A percentile compares a stretch with the other conserved stretches of the same genome.
phyloP scores from a whole-genome alignment of 2,329 filamentous ascomycete genomes.

The Onygenales sp. region DNA sequence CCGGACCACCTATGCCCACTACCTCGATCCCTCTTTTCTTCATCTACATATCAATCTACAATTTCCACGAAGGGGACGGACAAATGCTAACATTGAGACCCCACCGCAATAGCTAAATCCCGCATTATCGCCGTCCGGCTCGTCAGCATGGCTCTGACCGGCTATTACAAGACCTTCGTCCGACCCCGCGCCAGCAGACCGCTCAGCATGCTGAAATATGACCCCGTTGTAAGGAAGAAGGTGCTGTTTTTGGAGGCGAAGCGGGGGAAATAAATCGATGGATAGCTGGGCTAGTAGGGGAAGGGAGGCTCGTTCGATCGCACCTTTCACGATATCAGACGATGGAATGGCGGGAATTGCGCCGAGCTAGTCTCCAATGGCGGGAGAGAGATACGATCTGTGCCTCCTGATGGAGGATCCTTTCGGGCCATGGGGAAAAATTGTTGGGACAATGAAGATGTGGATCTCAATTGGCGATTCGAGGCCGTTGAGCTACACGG shows the following conservation, averaged over 20 bases:
- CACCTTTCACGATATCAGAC: no score
- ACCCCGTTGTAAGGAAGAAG: constrained; percentile 91
- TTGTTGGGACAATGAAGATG: no score
- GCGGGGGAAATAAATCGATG: constrained; percentile 41
- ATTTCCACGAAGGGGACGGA: background rate
- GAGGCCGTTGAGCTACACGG: no score
- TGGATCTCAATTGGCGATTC: no score
- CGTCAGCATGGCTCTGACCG: constrained; percentile 96
- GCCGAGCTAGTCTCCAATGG: no score
- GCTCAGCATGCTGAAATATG: constrained; percentile 97
- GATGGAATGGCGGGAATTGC: no score
- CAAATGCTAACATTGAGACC: background rate
- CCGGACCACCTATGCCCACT: constrained; percentile 3
- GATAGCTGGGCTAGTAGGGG: background rate
- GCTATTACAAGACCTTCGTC: constrained; percentile 87
- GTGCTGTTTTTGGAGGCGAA: constrained; percentile 94
- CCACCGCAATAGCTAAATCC: constrained; percentile 44
- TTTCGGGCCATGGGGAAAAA: no score
- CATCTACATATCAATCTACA: constrained; percentile 2
- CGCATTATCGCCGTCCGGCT: constrained; percentile 89
- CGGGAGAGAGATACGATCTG: no score
- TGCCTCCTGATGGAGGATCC: no score
- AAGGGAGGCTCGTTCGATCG: no score
- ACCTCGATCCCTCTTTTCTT: background rate
- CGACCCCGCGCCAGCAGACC: constrained; percentile 72